phyloP scores from a whole-genome alignment of 2,329 filamentous ascomycete species.

The Microdochium bolleyi region DNA sequence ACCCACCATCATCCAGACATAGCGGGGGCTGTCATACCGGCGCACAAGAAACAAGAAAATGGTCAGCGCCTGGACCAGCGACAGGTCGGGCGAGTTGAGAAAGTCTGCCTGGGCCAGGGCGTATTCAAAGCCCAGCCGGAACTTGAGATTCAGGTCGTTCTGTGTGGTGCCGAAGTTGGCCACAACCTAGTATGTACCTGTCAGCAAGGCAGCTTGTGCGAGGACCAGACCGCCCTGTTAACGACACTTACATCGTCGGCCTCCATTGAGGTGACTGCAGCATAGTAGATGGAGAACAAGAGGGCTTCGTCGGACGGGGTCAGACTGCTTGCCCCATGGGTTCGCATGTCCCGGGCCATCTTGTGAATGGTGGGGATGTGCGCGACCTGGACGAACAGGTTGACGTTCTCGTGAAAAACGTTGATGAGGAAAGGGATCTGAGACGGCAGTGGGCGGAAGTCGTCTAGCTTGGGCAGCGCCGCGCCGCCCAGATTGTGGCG shows the following conservation, averaged over 20 bases:
- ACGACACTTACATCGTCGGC: constrained; percentile 39
- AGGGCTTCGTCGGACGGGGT: constrained; percentile 40
- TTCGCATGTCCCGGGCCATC: constrained; percentile 25
- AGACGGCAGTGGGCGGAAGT: constrained; percentile 43
- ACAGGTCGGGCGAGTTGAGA: constrained; percentile 38
- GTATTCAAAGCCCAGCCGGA: constrained; percentile 33
- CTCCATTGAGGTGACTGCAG: constrained; percentile 46
- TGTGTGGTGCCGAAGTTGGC: constrained; percentile 30
- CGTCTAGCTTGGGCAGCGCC: constrained; percentile 19
- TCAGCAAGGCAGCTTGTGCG: background rate
- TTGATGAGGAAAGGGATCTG: constrained; percentile 46
- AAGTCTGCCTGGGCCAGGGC: constrained; percentile 41
- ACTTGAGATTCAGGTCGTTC: constrained; percentile 25
- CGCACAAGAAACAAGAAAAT: constrained; percentile 43
- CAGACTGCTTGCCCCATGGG: constrained; percentile 19
- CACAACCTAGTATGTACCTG: constrained; percentile 10
- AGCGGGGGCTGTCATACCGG: constrained; percentile 30
- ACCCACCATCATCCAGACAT: constrained; percentile 49
- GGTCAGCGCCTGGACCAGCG: constrained; percentile 42
- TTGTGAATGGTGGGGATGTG: constrained; percentile 36
- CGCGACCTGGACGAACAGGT: constrained; percentile 30
- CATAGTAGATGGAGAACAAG: constrained; percentile 50
- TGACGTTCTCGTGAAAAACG: constrained; percentile 43
- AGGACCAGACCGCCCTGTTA: background rate
- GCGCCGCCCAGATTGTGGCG: constrained; percentile 28